Conservation (phyloP, 257 asterid genomes). For the Thymus quinquecostatus region DNA sequence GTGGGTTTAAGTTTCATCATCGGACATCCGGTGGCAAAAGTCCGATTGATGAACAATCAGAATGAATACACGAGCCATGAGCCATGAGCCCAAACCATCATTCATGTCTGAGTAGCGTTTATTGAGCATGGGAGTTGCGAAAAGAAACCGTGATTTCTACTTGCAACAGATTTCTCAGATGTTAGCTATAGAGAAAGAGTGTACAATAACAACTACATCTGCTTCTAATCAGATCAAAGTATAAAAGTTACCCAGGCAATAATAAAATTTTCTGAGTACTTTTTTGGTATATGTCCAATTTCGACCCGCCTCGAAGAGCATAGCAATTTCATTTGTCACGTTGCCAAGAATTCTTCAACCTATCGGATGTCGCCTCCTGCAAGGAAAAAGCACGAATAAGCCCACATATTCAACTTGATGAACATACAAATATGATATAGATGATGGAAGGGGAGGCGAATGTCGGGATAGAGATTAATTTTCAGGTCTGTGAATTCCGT, state of each 20-base stretch:
- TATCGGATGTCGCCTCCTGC: conserved; percentile 88
- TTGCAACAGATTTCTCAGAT: too few species aligned
- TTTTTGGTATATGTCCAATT: conserved; percentile 19
- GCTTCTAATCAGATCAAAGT: conserved; percentile 38
- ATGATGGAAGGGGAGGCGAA: neutral
- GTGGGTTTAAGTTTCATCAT: too few species aligned
- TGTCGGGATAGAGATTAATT: neutral
- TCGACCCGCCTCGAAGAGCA: conserved; percentile 20
- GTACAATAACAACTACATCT: conserved; percentile 32
- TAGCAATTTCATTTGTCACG: neutral
- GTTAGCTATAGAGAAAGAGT: too few species aligned
- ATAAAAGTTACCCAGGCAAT: conserved; percentile 29
- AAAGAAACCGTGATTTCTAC: too few species aligned
- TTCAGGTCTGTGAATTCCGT: conserved; percentile 18
- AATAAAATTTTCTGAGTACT: conserved; percentile 30
- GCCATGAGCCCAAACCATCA: too few species aligned
- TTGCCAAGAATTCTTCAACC: conserved; percentile 55
- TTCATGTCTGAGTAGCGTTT: too few species aligned
- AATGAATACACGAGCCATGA: too few species aligned
- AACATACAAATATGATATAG: conserved; percentile 6
- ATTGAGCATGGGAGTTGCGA: too few species aligned
- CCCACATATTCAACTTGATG: conserved; percentile 16
- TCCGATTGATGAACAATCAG: too few species aligned
- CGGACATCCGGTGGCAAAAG: too few species aligned
- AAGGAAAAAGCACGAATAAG: neutral